These are phyloP conservation scores for Diaporthe humulicola DNA, from an alignment of 2,329 filamentous ascomycete species.

Conservation along the genomic window DNA sequence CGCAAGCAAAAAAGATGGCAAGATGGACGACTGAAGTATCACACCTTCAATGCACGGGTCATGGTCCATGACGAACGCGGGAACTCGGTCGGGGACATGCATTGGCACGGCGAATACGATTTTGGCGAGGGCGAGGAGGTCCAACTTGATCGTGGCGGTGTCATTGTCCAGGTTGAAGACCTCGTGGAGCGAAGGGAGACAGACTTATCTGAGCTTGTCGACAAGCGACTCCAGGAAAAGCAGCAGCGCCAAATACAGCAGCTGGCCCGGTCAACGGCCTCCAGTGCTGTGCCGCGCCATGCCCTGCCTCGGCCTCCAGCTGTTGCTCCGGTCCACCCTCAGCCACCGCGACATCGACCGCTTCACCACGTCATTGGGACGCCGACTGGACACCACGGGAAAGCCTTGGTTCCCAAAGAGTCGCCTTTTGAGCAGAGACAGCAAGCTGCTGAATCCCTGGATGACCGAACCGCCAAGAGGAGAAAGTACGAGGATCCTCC, in stretches of 20 bases:
- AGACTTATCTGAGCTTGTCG: slow-evolving; percentile 81
- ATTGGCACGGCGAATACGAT: slow-evolving; percentile 79
- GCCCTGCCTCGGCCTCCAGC: slow-evolving; percentile 43
- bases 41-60: slow-evolving; percentile 90
- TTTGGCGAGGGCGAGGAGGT: slow-evolving; percentile 87
- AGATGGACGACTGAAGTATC: slow-evolving; percentile 88
- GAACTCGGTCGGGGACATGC: slow-evolving; percentile 86
- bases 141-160: slow-evolving; percentile 79
- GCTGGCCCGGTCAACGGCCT: slow-evolving; percentile 52
- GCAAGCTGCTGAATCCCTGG: slow-evolving; percentile 41
- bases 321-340: slow-evolving; percentile 51
- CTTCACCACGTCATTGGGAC: slow-evolving; percentile 75
- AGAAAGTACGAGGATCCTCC: slow-evolving; percentile 53
- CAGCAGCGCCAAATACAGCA: slow-evolving; percentile 61
- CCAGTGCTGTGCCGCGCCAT: slow-evolving; percentile 43
- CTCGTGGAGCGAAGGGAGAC: slow-evolving; percentile 80
- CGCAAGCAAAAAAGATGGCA: slow-evolving; percentile 95
- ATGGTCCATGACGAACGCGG: slow-evolving; percentile 90
- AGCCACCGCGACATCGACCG: slow-evolving; percentile 57
- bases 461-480: slow-evolving; percentile 55
- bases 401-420: slow-evolving; percentile 66
- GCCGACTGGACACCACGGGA: slow-evolving; percentile 73
- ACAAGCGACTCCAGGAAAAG: slow-evolving; percentile 74
- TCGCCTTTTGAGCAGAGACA: slow-evolving; percentile 76
- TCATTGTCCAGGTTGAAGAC: slow-evolving; percentile 86